These are phyloP conservation scores for Plasmodium malariae DNA, from an alignment of 169 alveolate species.

Conservation along the genomic window DNA sequence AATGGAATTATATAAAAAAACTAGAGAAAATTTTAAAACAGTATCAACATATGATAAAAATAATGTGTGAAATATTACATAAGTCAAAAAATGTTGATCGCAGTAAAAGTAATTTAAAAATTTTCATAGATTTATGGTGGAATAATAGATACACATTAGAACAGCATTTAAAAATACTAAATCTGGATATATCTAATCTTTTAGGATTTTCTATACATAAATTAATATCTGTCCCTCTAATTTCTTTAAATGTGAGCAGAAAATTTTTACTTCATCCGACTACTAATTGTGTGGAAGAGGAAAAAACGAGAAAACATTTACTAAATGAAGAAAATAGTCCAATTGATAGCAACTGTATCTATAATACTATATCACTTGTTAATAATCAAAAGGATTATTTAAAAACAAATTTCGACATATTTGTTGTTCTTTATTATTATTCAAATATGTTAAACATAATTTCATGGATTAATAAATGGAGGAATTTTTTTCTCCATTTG, in stretches of 20 bases:
- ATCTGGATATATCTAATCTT: conserved; percentile 52
- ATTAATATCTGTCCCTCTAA: conserved; percentile 68
- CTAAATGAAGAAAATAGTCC: not conserved
- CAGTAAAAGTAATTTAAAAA: conserved; percentile 39
- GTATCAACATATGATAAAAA: conserved; percentile 75
- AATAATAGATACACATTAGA: conserved; percentile 71
- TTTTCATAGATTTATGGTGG: conserved; percentile 74
- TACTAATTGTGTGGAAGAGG: no score
- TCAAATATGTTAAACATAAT: conserved; percentile 38
- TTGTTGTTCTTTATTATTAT: conserved; percentile 56
- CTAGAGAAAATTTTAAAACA: conserved; percentile 70
- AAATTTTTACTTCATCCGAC: no score
- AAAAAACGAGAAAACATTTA: not conserved
- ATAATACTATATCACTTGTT: conserved; percentile 33
- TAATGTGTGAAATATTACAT: conserved; percentile 72
- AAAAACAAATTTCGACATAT: conserved; percentile 70
- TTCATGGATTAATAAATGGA: conserved; percentile 68
- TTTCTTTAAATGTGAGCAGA: conserved; percentile 7
- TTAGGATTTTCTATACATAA: conserved; percentile 73
- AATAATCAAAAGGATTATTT: conserved; percentile 64
- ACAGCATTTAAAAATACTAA: conserved; percentile 68
- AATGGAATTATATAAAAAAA: conserved; percentile 74
- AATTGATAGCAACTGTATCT: not conserved
- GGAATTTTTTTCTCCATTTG: conserved; percentile 28
- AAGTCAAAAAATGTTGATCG: conserved; percentile 60